Percentiles rank a stretch among this genome's conserved stretches.
phyloP scores from a whole-genome alignment of 1,284 basidiomycete genomes.

The Rugosomyces carneus region DNA sequence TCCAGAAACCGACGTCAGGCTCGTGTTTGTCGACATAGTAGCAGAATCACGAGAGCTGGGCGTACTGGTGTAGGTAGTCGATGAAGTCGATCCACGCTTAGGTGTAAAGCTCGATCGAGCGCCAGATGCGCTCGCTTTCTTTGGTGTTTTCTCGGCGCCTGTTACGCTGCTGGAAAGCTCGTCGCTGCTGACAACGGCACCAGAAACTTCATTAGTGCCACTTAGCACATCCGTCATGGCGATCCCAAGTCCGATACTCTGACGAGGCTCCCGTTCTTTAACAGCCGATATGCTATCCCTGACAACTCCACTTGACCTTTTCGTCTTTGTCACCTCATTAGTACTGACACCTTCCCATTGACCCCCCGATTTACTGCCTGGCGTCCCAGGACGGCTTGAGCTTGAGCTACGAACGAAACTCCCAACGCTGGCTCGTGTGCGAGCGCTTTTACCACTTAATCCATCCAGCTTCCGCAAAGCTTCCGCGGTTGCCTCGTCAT shows the following conservation, averaged over 20 bases:
- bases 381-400: slow-evolving; percentile 72
- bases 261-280: slow-evolving; percentile 37
- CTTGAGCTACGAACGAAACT: slow-evolving; percentile 56
- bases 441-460: slow-evolving; percentile 67
- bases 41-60: slow-evolving; percentile 82
- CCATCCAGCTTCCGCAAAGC: slow-evolving; percentile 93
- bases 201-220: slow-evolving; percentile 33
- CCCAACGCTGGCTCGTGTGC: slow-evolving; percentile 58
- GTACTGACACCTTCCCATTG: slow-evolving; percentile 63
- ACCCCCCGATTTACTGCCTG: slow-evolving; percentile 46
- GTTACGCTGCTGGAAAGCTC: slow-evolving; percentile 38
- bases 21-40: slow-evolving; percentile 69
- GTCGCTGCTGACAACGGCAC: slow-evolving; percentile 44
- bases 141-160: slow-evolving; percentile 55
- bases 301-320: slow-evolving; percentile 41
- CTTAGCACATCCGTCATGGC: slow-evolving; percentile 27
- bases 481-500: slow-evolving; percentile 86
- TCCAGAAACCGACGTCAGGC: slow-evolving; percentile 67
- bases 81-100: slow-evolving; percentile 86
- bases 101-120: slow-evolving; percentile 66
- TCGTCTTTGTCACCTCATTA: slow-evolving; percentile 42
- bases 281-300: slow-evolving; percentile 29
- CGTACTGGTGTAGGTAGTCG: slow-evolving; percentile 76
- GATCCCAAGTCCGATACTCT: slow-evolving; percentile 33
- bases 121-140: slow-evolving; percentile 49